Conservation (phyloP, 2,329 filamentous ascomycete species). For the Botrytis sinoallii region DNA sequence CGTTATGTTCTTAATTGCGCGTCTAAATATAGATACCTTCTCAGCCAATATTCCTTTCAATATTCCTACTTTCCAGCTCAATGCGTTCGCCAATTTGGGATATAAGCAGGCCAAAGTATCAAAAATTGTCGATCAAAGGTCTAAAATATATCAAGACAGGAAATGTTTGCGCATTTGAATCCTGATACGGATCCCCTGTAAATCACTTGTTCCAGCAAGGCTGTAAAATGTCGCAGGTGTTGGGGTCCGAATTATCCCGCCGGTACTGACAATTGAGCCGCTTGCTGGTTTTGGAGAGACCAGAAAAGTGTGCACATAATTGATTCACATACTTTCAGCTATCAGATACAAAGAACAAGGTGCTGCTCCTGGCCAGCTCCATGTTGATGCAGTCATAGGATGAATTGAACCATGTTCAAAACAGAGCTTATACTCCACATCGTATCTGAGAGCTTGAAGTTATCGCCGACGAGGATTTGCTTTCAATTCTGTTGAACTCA, state of each 20-base stretch:
- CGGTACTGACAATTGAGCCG: neutral
- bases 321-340: neutral
- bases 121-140: neutral
- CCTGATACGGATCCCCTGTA: neutral
- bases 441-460: neutral
- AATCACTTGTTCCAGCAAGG: neutral
- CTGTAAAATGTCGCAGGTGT: neutral
- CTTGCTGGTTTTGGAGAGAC: neutral
- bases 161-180: neutral
- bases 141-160: too few species aligned
- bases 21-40: constrained; percentile 1
- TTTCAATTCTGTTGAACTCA: neutral
- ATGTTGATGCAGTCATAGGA: neutral
- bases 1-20: neutral
- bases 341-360: neutral
- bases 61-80: neutral
- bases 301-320: neutral
- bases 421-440: neutral
- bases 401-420: neutral
- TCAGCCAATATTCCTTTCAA: constrained; percentile 2
- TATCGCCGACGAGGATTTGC: neutral
- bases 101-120: neutral
- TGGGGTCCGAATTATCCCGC: neutral
- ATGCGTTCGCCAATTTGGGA: neutral
- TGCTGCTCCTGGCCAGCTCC: neutral